These are phyloP conservation scores for Paraphaeosphaeria sporulosa DNA, from an alignment of 2,329 filamentous ascomycete genomes.

Conservation along the genomic window DNA sequence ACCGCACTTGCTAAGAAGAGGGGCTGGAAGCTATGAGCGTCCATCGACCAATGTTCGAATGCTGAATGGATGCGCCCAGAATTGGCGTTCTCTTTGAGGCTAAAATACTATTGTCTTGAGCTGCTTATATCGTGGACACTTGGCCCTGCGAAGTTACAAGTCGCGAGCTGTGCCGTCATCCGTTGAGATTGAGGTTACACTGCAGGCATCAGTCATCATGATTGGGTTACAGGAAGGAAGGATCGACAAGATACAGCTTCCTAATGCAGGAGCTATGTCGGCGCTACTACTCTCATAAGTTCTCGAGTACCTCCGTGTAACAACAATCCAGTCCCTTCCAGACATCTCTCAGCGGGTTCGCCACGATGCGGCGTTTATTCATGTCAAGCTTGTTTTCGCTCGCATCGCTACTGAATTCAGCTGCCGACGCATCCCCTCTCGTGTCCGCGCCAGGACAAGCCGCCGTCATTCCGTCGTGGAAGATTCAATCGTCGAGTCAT, in stretches of 20 bases:
- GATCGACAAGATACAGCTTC: slow-evolving; percentile 7
- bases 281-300: background rate
- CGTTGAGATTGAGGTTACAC: slow-evolving; percentile 18
- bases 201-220: slow-evolving; percentile 11
- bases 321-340: background rate
- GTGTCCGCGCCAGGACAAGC: slow-evolving; percentile 15
- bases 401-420: slow-evolving; percentile 10
- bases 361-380: background rate
- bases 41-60: background rate
- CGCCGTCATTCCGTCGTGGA: slow-evolving; percentile 29
- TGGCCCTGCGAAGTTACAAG: background rate
- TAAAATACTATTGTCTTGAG: background rate
- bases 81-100: background rate
- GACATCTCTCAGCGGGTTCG: background rate
- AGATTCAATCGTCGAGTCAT: slow-evolving; percentile 27
- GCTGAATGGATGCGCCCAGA: background rate
- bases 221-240: background rate
- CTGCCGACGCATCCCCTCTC: slow-evolving; percentile 11
- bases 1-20: slow-evolving; percentile 47
- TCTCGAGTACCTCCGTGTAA: background rate
- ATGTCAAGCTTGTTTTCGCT: background rate
- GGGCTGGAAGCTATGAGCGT: slow-evolving; percentile 54
- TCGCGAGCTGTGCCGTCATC: slow-evolving; percentile 1
- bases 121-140: background rate
- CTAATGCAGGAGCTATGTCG: background rate